Conservation (phyloP, 306 rosid species). For the Prunus mongolica region DNA sequence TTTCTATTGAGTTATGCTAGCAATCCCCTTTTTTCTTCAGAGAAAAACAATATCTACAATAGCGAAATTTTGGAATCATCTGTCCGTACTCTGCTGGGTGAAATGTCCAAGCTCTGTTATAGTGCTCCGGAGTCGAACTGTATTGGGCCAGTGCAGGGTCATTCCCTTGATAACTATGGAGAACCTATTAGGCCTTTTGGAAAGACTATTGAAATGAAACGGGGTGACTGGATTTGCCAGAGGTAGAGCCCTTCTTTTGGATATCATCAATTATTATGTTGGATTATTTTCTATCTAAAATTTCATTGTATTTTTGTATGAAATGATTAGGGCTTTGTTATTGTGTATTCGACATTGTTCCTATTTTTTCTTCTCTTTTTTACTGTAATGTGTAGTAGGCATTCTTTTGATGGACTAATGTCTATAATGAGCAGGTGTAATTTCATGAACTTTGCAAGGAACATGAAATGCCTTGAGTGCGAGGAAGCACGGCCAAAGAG, state of each 20-base stretch:
- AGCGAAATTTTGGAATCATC: conserved; percentile 66
- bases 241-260: conserved; percentile 40
- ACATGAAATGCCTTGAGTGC: conserved; percentile 80
- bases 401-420: conserved; percentile 2
- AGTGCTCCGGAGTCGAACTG: conserved; percentile 42
- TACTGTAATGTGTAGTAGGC: neutral
- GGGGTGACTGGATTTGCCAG: conserved; percentile 91
- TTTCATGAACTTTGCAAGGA: conserved; percentile 96
- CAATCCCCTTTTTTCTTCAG: conserved; percentile 42
- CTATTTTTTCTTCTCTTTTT: too few relatives aligned
- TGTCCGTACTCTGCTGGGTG: conserved; percentile 57
- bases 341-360: neutral
- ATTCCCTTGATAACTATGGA: conserved; percentile 39
- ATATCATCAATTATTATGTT: neutral
- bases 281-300: neutral
- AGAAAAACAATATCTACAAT: conserved; percentile 40
- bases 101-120: conserved; percentile 61
- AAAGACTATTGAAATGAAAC: conserved; percentile 80
- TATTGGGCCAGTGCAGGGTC: conserved; percentile 41
- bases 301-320: neutral
- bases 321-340: neutral
- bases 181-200: conserved; percentile 29
- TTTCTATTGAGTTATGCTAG: conserved; percentile 76
- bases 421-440: conserved; percentile 64
- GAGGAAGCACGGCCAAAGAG: conserved; percentile 85